These are phyloP conservation scores for Beauveria medogensis DNA, from an alignment of 2,329 filamentous ascomycete genomes.

Conservation along the genomic window DNA sequence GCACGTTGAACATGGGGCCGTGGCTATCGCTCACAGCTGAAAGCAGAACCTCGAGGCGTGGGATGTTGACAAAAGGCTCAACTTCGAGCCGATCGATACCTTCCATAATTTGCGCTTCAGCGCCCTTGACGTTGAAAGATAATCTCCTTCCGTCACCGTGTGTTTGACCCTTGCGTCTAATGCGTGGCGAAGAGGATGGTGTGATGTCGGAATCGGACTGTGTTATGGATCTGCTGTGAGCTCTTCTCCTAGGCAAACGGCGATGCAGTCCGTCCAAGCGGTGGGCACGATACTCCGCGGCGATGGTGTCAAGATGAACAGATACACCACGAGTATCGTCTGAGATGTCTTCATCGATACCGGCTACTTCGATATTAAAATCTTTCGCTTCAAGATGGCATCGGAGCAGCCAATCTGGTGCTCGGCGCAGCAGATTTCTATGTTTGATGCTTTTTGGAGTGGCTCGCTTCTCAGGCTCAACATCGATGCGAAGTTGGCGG, in stretches of 20 bases:
- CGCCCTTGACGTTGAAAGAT: constrained; percentile 68
- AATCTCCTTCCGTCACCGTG: constrained; percentile 71
- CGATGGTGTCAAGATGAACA: constrained; percentile 80
- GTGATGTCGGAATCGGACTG: constrained; percentile 59
- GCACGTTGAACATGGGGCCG: constrained; percentile 80
- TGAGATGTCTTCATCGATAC: constrained; percentile 76
- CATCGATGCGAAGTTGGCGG: constrained; percentile 66
- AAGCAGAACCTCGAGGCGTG: constrained; percentile 78
- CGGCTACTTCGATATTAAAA: constrained; percentile 84
- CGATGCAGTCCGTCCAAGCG: constrained; percentile 57
- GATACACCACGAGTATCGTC: constrained; percentile 74
- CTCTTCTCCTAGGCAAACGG: constrained; percentile 57
- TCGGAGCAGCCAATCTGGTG: constrained; percentile 79
- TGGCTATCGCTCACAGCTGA: constrained; percentile 80
- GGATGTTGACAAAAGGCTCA: constrained; percentile 79
- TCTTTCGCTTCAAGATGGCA: constrained; percentile 81
- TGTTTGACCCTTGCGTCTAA: constrained; percentile 45
- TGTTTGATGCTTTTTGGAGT: constrained; percentile 41
- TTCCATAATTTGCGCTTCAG: constrained; percentile 89
- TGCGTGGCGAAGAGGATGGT: constrained; percentile 29
- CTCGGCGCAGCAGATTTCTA: constrained; percentile 63
- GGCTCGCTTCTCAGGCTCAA: constrained; percentile 51
- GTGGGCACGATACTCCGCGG: constrained; percentile 80
- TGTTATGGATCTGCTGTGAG: constrained; percentile 62
- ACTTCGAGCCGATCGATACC: constrained; percentile 74